Percentiles rank a stretch among this genome's conserved stretches.
Conservation (phyloP, 139 green algal species). For the Coelastrella sp. region DNA sequence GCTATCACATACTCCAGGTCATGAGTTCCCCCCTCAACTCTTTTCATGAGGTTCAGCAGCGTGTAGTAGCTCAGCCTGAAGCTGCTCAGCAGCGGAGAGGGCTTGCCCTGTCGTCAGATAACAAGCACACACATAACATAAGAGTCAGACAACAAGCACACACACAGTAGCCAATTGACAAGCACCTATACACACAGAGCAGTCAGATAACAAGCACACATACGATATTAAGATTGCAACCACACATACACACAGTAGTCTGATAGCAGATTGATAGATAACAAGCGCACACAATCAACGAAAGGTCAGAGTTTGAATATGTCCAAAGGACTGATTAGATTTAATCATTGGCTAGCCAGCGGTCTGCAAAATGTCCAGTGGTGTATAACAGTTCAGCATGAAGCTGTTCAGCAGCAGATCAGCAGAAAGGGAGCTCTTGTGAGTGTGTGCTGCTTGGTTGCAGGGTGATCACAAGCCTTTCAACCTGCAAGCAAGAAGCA, state of each 20-base stretch:
- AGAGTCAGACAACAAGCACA: neutral
- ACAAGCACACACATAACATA: neutral
- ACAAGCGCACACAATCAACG: too few relatives aligned
- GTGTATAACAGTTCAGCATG: neutral
- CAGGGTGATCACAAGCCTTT: too few relatives aligned
- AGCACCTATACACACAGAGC: neutral
- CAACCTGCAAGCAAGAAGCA: too few relatives aligned
- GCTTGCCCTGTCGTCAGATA: slow-evolving; percentile 60
- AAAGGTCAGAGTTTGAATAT: neutral
- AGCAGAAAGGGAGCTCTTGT: too few relatives aligned
- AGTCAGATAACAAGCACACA: neutral
- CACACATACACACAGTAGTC: neutral
- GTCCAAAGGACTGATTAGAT: neutral
- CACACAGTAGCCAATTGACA: neutral
- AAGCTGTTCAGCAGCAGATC: too few relatives aligned
- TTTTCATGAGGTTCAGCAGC: slow-evolving; percentile 92
- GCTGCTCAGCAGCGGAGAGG: slow-evolving; percentile 57
- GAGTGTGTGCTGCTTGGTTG: too few relatives aligned
- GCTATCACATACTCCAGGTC: slow-evolving; percentile 92
- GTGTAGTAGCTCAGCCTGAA: slow-evolving; percentile 70
- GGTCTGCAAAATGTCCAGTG: too few relatives aligned
- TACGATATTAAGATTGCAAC: neutral
- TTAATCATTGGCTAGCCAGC: too few relatives aligned
- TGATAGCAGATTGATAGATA: too few relatives aligned
- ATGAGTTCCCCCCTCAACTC: slow-evolving; percentile 79